Evolutionary conservation across 495 filamentous ascomycete genomes (phyloP).

Genomic region (Immersiella caudata): DNA sequence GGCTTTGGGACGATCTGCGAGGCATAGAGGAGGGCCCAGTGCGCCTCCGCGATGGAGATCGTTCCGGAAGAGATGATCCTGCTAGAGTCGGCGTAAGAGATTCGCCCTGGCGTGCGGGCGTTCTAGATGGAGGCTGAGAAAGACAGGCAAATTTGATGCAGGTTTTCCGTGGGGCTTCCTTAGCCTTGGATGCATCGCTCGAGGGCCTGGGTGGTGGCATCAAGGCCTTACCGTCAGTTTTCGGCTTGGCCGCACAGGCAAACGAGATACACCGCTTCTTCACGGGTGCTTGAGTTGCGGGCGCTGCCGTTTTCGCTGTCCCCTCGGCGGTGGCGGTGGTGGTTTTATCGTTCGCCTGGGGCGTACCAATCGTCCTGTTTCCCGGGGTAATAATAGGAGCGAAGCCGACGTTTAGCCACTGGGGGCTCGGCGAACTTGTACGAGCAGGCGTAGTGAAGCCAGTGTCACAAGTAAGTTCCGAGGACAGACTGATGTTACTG

Average conservation of each 20-base stretch:
- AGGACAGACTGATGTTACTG: constrained; percentile 75
- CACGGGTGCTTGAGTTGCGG: constrained; percentile 36
- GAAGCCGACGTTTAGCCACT: constrained; percentile 50
- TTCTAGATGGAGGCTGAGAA: constrained; percentile 17
- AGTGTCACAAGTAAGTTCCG: constrained; percentile 89
- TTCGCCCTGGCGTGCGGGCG: constrained; percentile 19
- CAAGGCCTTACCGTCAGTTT: constrained; percentile 33
- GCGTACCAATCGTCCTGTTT: constrained; percentile 7
- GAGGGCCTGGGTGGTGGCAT: constrained; percentile 32
- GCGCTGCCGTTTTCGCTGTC: too few species aligned
- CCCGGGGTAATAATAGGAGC: constrained; percentile 25
- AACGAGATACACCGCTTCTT: constrained; percentile 90
- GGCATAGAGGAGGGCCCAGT: constrained; percentile 52
- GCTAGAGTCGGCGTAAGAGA: constrained; percentile 26
- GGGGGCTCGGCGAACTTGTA: constrained; percentile 86
- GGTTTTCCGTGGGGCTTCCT: constrained; percentile 45
- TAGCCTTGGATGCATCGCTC: constrained; percentile 26
- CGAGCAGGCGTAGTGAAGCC: constrained; percentile 89
- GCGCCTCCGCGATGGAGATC: constrained; percentile 50
- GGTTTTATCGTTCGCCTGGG: constrained; percentile 1
- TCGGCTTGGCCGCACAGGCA: constrained; percentile 67
- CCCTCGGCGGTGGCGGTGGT: not conserved
- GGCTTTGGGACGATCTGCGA: constrained; percentile 40
- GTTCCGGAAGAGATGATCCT: constrained; percentile 20
- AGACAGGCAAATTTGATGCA: constrained; percentile 58